Evolutionary conservation across 495 filamentous ascomycete species (phyloP).

Genomic region (Penicillium cataractarum): DNA sequence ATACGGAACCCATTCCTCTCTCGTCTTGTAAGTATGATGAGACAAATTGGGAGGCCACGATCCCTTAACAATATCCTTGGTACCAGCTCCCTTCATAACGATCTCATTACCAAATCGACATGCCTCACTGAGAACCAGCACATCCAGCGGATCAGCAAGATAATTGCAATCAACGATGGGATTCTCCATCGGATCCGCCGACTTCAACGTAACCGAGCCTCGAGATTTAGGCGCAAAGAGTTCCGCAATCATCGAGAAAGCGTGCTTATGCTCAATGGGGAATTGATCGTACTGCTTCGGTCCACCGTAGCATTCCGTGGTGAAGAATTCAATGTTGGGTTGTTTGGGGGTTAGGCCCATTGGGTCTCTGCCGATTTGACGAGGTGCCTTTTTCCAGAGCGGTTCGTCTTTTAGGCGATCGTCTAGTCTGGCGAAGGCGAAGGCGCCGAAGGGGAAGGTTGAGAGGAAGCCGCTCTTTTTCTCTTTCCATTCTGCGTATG

Average conservation of each 20-base stretch:
- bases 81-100: slow-evolving; percentile 53
- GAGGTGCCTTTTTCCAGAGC: slow-evolving; percentile 44
- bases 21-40: slow-evolving; percentile 49
- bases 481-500: slow-evolving; percentile 51
- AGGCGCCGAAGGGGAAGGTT: slow-evolving; percentile 56
- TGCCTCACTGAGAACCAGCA: slow-evolving; percentile 52
- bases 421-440: slow-evolving; percentile 56
- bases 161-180: slow-evolving; percentile 57
- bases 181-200: slow-evolving; percentile 39
- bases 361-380: slow-evolving; percentile 50
- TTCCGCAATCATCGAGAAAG: slow-evolving; percentile 48
- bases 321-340: slow-evolving; percentile 57
- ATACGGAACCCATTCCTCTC: slow-evolving; percentile 53
- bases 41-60: slow-evolving; percentile 52
- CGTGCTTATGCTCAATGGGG: slow-evolving; percentile 45
- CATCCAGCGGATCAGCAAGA: slow-evolving; percentile 50
- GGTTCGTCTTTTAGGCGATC: slow-evolving; percentile 49
- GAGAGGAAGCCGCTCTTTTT: slow-evolving; percentile 54
- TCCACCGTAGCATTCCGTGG: slow-evolving; percentile 56
- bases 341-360: slow-evolving; percentile 53
- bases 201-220: slow-evolving; percentile 43
- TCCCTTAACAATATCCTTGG: slow-evolving; percentile 58
- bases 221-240: slow-evolving; percentile 45
- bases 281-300: slow-evolving; percentile 54
- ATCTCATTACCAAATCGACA: slow-evolving; percentile 58